Percentiles rank a stretch among this genome's conserved stretches.
Conservation (phyloP, 768 basidiomycete species). For the Pisolithus tinctorius region DNA sequence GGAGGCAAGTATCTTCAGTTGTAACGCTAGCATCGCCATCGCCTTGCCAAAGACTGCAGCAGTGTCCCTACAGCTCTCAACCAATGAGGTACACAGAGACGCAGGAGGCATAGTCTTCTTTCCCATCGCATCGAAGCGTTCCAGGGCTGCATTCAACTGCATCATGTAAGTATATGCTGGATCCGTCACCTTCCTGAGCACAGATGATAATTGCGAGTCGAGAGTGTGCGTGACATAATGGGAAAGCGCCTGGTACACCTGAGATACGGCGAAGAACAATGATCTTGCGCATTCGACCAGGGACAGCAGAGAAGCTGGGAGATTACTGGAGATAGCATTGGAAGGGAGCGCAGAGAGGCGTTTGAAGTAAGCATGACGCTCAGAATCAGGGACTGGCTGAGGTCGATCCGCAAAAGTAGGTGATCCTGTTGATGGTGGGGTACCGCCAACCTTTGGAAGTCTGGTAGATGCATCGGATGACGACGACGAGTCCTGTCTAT, state of each 20-base stretch:
- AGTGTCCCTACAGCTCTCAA: conserved; percentile 80
- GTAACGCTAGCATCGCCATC: conserved; percentile 73
- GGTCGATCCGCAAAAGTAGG: conserved; percentile 31
- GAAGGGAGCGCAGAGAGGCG: conserved; percentile 76
- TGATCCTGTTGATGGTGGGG: conserved; percentile 30
- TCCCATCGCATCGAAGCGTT: conserved; percentile 83
- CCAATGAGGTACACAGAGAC: conserved; percentile 63
- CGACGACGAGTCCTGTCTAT: conserved; percentile 44
- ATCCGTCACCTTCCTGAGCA: conserved; percentile 79
- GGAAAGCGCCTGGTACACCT: conserved; percentile 83
- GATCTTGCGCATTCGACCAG: conserved; percentile 88
- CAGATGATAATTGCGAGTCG: conserved; percentile 74
- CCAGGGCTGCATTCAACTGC: conserved; percentile 80
- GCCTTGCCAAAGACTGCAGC: conserved; percentile 83
- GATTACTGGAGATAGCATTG: conserved; percentile 50
- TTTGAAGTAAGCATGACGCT: conserved; percentile 90
- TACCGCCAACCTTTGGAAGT: conserved; percentile 17
- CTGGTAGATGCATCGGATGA: conserved; percentile 24
- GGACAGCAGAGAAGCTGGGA: conserved; percentile 62
- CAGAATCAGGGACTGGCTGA: conserved; percentile 52
- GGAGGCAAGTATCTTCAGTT: conserved; percentile 68
- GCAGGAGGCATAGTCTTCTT: conserved; percentile 64
- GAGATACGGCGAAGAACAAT: conserved; percentile 86
- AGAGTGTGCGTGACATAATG: conserved; percentile 81
- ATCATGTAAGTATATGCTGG: conserved; percentile 78